Percentiles rank a stretch among this genome's conserved stretches.
Conservation (phyloP, 768 basidiomycete genomes). For the Xanthoconium purpureum region DNA sequence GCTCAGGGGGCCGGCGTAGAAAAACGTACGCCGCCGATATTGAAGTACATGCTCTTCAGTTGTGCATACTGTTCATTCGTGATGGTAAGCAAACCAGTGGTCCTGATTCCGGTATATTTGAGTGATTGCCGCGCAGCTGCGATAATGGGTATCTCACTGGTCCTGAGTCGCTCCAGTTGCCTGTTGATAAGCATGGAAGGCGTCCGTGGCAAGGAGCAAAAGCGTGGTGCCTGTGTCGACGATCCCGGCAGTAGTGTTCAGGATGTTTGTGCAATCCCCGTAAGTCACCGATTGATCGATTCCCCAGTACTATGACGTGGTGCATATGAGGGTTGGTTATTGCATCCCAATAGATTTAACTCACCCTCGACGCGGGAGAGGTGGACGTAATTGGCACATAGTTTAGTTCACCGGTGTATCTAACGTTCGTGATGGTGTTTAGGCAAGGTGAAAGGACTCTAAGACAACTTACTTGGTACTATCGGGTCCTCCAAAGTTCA, state of each 20-base stretch:
- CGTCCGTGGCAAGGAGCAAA: constrained; percentile 54
- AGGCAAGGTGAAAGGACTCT: not conserved
- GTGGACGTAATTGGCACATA: constrained; percentile 43
- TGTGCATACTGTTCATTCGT: constrained; percentile 46
- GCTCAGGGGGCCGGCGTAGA: not conserved
- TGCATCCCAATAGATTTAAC: not conserved
- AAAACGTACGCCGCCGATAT: constrained; percentile 41
- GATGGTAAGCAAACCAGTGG: constrained; percentile 56
- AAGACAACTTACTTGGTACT: constrained; percentile 34
- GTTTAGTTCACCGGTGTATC: constrained; percentile 35
- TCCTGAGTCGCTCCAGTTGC: constrained; percentile 54
- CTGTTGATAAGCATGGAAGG: constrained; percentile 52
- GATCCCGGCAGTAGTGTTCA: constrained; percentile 41
- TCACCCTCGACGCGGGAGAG: constrained; percentile 40
- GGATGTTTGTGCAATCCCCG: constrained; percentile 32
- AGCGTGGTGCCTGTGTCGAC: constrained; percentile 56
- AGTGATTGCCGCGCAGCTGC: not conserved
- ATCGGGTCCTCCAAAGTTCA: constrained; percentile 54
- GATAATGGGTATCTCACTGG: constrained; percentile 29
- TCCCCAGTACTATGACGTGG: constrained; percentile 42
- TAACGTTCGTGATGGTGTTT: constrained; percentile 5
- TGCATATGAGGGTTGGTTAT: not conserved
- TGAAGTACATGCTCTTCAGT: constrained; percentile 52
- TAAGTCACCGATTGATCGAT: constrained; percentile 41
- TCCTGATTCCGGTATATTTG: constrained; percentile 24